phyloP scores from a whole-genome alignment of 2,329 filamentous ascomycete genomes.

The Exophiala dermatitidis region DNA sequence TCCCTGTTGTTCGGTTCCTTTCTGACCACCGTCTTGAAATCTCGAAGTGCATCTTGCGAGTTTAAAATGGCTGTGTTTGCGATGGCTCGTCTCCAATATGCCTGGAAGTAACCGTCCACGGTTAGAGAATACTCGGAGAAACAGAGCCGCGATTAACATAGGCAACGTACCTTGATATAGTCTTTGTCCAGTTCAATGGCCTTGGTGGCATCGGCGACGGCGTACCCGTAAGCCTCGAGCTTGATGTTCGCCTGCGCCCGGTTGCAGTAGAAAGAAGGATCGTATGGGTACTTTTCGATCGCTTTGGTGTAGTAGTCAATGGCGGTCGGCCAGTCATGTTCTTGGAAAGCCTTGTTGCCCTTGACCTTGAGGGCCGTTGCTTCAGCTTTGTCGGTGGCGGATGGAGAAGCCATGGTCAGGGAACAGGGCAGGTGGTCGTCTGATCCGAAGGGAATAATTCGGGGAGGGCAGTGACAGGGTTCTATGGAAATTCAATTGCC shows the following conservation, averaged over 20 bases:
- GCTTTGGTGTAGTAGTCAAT: conserved; percentile 80
- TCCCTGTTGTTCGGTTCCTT: conserved; percentile 84
- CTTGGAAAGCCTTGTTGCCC: conserved; percentile 86
- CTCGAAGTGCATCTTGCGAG: conserved; percentile 78
- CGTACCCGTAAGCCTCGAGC: conserved; percentile 88
- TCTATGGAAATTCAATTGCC: too few species aligned
- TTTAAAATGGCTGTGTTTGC: conserved; percentile 86
- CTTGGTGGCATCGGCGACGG: conserved; percentile 81
- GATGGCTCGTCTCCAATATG: conserved; percentile 87
- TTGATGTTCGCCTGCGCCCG: conserved; percentile 92
- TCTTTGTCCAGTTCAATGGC: conserved; percentile 82
- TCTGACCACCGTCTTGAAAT: conserved; percentile 85
- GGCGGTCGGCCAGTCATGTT: conserved; percentile 77
- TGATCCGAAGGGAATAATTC: background rate
- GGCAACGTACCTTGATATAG: conserved; percentile 68
- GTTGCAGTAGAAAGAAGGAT: conserved; percentile 90
- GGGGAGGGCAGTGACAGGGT: too few species aligned
- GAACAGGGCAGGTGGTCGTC: background rate
- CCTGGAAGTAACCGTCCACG: conserved; percentile 45
- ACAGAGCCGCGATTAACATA: background rate
- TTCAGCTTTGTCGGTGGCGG: conserved; percentile 49
- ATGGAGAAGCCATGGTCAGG: conserved; percentile 32
- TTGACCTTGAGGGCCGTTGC: conserved; percentile 82
- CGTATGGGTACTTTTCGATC: conserved; percentile 72
- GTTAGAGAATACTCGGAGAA: conserved; percentile 3